These are phyloP conservation scores for Dorcoceras hygrometricum DNA, from an alignment of 257 asterid genomes.

Conservation along the genomic window DNA sequence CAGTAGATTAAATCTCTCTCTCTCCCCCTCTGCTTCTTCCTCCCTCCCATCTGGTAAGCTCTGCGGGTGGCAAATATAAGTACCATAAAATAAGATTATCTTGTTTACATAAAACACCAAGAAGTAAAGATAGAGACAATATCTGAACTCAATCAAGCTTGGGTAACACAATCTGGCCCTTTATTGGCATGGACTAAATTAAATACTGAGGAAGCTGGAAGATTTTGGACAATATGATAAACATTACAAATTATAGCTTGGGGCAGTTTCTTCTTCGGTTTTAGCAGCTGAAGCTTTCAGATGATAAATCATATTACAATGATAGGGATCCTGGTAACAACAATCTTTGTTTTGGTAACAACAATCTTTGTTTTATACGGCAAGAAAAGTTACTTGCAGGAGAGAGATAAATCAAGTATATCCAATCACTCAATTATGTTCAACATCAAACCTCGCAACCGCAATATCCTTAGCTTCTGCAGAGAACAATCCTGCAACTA, in stretches of 20 bases:
- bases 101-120: conserved; percentile 4
- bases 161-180: conserved; percentile 7
- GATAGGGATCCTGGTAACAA: conserved; percentile 7
- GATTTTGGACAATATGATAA: neutral
- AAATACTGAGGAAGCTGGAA: neutral
- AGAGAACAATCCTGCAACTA: conserved; percentile 69
- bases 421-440: conserved; percentile 21
- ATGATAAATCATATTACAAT: neutral
- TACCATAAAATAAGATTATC: neutral
- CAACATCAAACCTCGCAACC: conserved; percentile 54
- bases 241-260: conserved; percentile 1
- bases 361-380: neutral
- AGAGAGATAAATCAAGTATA: conserved; percentile 13
- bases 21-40: neutral
- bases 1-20: neutral
- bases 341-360: conserved; percentile 3
- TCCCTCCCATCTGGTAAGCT: conserved; percentile 5
- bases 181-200: neutral
- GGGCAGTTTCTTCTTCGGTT: conserved; percentile 1
- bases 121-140: neutral
- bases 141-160: neutral
- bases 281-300: conserved; percentile 1
- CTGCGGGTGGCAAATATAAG: neutral
- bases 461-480: conserved; percentile 86
- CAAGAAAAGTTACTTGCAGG: neutral